These are phyloP conservation scores for Haplosporangium sp. DNA, from an alignment of 371 early-diverging fungal species.

Conservation along the genomic window DNA sequence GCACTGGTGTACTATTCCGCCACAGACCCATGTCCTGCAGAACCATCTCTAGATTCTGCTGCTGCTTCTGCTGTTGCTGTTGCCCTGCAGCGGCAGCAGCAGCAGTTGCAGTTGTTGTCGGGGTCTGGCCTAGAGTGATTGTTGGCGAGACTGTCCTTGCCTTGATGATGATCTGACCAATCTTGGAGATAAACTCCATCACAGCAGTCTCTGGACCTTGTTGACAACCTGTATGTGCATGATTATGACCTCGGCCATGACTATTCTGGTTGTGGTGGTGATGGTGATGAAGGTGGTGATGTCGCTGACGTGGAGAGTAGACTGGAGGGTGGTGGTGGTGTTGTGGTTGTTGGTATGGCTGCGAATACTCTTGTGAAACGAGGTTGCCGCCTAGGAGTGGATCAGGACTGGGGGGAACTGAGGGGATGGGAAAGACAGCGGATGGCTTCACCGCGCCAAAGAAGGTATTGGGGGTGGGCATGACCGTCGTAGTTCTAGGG, in stretches of 20 bases:
- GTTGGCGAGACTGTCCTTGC: conserved; percentile 32
- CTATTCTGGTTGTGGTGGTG: not conserved
- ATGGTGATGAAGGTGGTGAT: conserved; percentile 4
- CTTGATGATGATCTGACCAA: conserved; percentile 51
- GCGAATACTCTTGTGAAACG: not conserved
- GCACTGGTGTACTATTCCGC: conserved; percentile 45
- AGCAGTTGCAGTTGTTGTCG: not conserved
- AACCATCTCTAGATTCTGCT: conserved; percentile 25
- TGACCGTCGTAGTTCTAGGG: not conserved
- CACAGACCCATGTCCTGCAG: conserved; percentile 45
- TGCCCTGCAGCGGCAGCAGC: not conserved
- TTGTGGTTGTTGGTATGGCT: conserved; percentile 8
- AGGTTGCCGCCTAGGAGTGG: conserved; percentile 6
- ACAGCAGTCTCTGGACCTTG: conserved; percentile 39
- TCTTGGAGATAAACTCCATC: conserved; percentile 53
- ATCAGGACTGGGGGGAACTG: conserved; percentile 7
- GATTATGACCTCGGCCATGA: not conserved
- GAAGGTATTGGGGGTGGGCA: conserved; percentile 33
- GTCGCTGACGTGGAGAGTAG: not conserved
- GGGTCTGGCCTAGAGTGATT: conserved; percentile 1
- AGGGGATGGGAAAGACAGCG: conserved; percentile 13
- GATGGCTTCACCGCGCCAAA: conserved; percentile 24
- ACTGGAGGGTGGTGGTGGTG: not conserved
- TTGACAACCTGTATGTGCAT: not conserved
- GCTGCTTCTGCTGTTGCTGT: not conserved